A percentile compares a stretch with the other conserved stretches of the same genome.
Evolutionary conservation across 2,329 filamentous ascomycete species (phyloP).

Genomic region (Trichoderma sp.): DNA sequence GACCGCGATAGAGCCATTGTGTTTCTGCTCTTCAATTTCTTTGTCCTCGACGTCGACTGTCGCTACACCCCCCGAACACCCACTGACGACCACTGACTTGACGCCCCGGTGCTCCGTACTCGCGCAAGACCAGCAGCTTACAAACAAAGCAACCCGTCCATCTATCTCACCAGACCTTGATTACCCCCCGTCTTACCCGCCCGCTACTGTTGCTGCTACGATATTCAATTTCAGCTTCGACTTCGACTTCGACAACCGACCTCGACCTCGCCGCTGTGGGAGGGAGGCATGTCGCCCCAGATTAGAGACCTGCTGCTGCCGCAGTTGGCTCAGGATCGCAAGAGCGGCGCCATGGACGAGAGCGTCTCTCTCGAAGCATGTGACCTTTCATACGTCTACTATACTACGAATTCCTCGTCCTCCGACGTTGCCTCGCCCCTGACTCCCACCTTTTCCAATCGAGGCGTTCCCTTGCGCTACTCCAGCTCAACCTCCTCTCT

Average conservation of each 20-base stretch:
- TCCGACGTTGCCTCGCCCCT: constrained; percentile 69
- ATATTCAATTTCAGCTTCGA: neutral
- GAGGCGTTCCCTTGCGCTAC: constrained; percentile 59
- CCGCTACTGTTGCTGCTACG: neutral
- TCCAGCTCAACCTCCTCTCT: constrained; percentile 78
- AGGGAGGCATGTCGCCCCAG: constrained; percentile 43
- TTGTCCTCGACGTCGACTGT: neutral
- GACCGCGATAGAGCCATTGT: neutral
- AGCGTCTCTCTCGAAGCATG: constrained; percentile 35
- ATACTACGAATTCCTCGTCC: constrained; percentile 52
- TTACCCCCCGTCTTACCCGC: neutral
- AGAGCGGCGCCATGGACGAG: constrained; percentile 43
- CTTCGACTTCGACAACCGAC: neutral
- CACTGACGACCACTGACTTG: neutral
- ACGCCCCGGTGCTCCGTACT: neutral
- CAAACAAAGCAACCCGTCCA: neutral
- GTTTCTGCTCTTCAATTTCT: neutral
- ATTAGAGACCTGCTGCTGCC: constrained; percentile 55
- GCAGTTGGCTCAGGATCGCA: constrained; percentile 51
- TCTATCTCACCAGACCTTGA: neutral
- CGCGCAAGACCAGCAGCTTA: neutral
- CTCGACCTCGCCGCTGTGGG: constrained; percentile 7
- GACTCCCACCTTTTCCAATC: constrained; percentile 65
- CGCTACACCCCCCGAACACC: neutral
- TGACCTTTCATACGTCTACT: constrained; percentile 41